Percentiles rank a stretch among this genome's conserved stretches.
Conservation (phyloP, 139 green algal genomes). For the Raphidocelis subcapitata region DNA sequence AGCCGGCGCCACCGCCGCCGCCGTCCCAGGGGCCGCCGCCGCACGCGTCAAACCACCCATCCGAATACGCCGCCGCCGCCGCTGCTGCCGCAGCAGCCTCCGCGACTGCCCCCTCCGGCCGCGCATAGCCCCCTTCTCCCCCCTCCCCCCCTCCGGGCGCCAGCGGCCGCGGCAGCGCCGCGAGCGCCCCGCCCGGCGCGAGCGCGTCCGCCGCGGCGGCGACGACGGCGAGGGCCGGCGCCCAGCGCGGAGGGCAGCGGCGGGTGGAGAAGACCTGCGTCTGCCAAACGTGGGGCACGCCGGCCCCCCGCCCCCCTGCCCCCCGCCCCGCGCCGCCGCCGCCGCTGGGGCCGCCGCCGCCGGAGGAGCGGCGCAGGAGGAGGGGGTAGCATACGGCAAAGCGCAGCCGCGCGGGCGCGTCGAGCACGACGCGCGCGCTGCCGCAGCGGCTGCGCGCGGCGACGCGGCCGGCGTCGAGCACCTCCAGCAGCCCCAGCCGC, state of each 20-base stretch:
- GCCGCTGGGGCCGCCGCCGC: slow-evolving; percentile 11
- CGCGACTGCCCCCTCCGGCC: no score
- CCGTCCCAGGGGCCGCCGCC: no score
- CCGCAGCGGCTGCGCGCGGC: slow-evolving; percentile 44
- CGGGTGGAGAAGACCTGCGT: slow-evolving; percentile 36
- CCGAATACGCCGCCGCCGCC: no score
- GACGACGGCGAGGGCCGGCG: slow-evolving; percentile 24
- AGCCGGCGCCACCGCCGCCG: no score
- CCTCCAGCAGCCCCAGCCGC: slow-evolving; percentile 23
- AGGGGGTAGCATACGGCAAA: slow-evolving; percentile 69
- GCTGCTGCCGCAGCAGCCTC: no score
- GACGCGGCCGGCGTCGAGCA: slow-evolving; percentile 38
- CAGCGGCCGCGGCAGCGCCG: not conserved
- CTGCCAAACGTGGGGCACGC: slow-evolving; percentile 60
- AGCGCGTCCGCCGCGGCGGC: slow-evolving; percentile 16
- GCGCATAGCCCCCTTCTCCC: no score
- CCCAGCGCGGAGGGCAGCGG: slow-evolving; percentile 34
- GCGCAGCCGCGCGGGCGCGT: slow-evolving; percentile 36
- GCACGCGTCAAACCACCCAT: no score
- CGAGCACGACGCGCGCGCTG: slow-evolving; percentile 46
- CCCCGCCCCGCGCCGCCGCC: no score
- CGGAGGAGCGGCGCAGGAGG: slow-evolving; percentile 23
- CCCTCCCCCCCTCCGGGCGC: no score
- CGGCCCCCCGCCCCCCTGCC: no score
- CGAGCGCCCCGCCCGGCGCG: not conserved